Evolutionary conservation across 345 rosid genomes (phyloP), one percentile per base, ranked within the genome.

Genomic region (Lepidium didymum): DNA sequence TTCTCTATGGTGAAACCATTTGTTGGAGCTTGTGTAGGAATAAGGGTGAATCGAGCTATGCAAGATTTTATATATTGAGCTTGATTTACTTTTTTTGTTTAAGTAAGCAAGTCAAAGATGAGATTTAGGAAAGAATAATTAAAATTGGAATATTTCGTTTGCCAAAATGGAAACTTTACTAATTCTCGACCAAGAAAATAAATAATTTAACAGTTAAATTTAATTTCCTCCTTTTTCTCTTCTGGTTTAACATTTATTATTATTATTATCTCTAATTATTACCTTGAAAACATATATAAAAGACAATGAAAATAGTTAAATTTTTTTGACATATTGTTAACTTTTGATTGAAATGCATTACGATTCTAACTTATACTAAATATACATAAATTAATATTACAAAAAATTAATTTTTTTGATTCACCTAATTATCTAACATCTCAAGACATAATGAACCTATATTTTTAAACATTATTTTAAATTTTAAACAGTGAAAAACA

Each of bases 71-170:
- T 16, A 67, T 52, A 45, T 41, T 49, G 61, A 64, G 34, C 37
- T 59, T 73, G 62, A 74, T 72, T 46, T 56, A 59, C 63, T 59
- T 43, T 66, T 34, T 34, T 34, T 34, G 47, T 23, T 43, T 59
- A 59, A 43, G 77, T 68, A 74, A 52, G 34, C 56, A 35, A 52
- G 31, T 70, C 42, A 52, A 59, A 74, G 62, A 72, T 72, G 16
- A 2, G 9, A 2, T 42, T 73, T 58, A 23, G 77, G 77, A 66
- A 73, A 65, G 8, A 56, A 38, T 4, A 5, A 45, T 33, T n/a
- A 4, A 10, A 58, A 31, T 23, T 50, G 77, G 72, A 49, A 73
- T 73, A 73, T 65, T 41, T 73, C 11, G 67, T 50, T 38, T 40
- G 4, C 38, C 53, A 50, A 73, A 64, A 34, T 50, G 77, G 77